Evolutionary conservation across 345 rosid genomes (phyloP), one percentile per base, ranked within the genome.

Genomic region (Microthlaspi erraticum): DNA sequence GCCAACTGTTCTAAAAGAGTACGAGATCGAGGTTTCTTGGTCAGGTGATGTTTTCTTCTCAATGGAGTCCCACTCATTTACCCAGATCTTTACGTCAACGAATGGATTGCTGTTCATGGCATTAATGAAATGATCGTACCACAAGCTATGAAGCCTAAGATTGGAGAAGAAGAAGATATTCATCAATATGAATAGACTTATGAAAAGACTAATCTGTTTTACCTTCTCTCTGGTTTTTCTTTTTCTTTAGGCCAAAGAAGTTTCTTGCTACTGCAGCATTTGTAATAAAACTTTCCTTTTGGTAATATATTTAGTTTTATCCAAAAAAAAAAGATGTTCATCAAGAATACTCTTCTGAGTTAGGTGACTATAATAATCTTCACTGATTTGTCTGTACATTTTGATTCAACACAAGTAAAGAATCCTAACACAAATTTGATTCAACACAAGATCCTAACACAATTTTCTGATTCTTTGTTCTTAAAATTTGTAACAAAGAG

Each of bases 101-200:
- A 63, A 0, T 72, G 79, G 77, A 56, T 85, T 36, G 77, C 43
- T 7, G 71, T 83, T 60, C 89, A 81, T 65, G 92, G 89, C 10
- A 60, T 86, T 18, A 41, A 71, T n/a, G 68, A 67, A 42, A 63
- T 81, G 81, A 68, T 84, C 0, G 17, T 14, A 41, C 59, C 68
- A 1, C 42, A 64, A 17, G 39, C 34, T 11, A 38, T 70, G 26
- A 56, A 66, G 44, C 68, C 34, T 46, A 18, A 13, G 34, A 11
- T 69, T n/a, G 83, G 83, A 51, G 80, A 80, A 0, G 79, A 68
- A 9, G 66, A 64, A 8, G 71, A 57, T n/a, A n/a, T n/a, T n/a
- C n/a, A n/a, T n/a, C n/a, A n/a, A n/a, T n/a, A n/a, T n/a, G n/a
- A n/a, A n/a, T n/a, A n/a, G n/a, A n/a, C n/a, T n/a, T n/a, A n/a